These are phyloP conservation scores for Boletellus dicymbophilus DNA, from an alignment of 1,284 basidiomycete genomes.

Conservation along the genomic window DNA sequence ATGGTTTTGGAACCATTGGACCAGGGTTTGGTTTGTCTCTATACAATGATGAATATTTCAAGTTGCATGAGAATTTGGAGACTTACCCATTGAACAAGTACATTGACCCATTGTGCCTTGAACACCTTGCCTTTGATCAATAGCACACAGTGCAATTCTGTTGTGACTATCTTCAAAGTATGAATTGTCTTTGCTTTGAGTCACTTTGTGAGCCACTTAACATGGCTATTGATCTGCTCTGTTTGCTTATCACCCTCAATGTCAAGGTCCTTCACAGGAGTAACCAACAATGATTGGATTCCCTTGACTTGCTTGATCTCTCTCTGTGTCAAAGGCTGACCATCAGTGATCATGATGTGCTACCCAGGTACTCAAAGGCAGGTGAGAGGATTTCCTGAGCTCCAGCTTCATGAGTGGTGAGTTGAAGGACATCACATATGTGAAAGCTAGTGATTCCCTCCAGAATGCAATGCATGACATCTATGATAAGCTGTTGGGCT, in stretches of 20 bases:
- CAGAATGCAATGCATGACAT: not conserved
- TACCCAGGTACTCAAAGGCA: not conserved
- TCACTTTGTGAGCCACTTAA: not conserved
- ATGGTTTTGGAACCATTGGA: not conserved
- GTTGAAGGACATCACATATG: not conserved
- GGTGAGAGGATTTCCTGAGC: not conserved
- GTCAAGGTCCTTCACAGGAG: not conserved
- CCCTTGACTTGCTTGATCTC: constrained; percentile 1
- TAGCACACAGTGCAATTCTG: not conserved
- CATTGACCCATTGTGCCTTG: constrained; percentile 1
- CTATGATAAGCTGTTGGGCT: not conserved
- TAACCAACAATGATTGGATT: not conserved
- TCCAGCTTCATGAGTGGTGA: not conserved
- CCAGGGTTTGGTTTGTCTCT: not conserved
- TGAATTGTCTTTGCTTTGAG: constrained; percentile 1
- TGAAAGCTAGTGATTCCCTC: not conserved
- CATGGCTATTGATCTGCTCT: not conserved
- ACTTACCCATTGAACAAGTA: constrained; percentile 3
- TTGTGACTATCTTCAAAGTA: not conserved
- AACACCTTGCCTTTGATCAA: not conserved
- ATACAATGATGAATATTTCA: not conserved
- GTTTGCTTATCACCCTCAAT: not conserved
- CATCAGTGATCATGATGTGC: not conserved
- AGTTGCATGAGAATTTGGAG: not conserved
- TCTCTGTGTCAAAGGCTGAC: not conserved